These are phyloP conservation scores for Russula ochroleuca DNA, from an alignment of 768 basidiomycete genomes.

Conservation along the genomic window DNA sequence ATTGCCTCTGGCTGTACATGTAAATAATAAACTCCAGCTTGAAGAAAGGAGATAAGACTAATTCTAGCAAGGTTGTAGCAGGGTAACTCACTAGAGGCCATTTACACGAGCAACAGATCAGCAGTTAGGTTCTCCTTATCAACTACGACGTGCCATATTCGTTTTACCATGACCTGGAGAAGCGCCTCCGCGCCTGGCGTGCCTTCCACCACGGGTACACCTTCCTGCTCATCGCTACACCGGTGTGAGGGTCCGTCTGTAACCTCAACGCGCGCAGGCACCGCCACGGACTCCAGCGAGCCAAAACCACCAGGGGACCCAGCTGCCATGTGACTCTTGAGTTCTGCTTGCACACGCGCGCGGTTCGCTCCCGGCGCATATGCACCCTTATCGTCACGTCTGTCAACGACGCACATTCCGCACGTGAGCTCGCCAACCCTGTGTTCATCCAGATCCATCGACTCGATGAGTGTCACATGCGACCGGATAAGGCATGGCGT, in stretches of 20 bases:
- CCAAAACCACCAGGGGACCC: slow-evolving; percentile 30
- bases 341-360: slow-evolving; percentile 52
- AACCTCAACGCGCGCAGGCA: slow-evolving; percentile 53
- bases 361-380: slow-evolving; percentile 66
- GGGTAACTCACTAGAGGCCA: neutral
- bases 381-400: slow-evolving; percentile 59
- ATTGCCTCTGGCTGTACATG: neutral
- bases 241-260: slow-evolving; percentile 32
- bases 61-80: neutral
- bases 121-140: slow-evolving; percentile 2
- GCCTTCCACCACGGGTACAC: slow-evolving; percentile 41
- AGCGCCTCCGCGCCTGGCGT: slow-evolving; percentile 63
- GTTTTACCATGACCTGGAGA: slow-evolving; percentile 44
- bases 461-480: neutral
- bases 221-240: slow-evolving; percentile 17
- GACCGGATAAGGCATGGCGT: neutral
- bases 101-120: slow-evolving; percentile 10
- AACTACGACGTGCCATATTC: slow-evolving; percentile 50
- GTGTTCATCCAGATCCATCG: neutral
- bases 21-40: neutral
- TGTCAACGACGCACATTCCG: slow-evolving; percentile 84
- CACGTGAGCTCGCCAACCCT: slow-evolving; percentile 76
- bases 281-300: slow-evolving; percentile 45
- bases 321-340: slow-evolving; percentile 38
- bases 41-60: neutral